Evolutionary conservation across 2,329 filamentous ascomycete species (phyloP), one percentile per base, ranked within the genome.

Genomic region (Colletotrichum sp.): DNA sequence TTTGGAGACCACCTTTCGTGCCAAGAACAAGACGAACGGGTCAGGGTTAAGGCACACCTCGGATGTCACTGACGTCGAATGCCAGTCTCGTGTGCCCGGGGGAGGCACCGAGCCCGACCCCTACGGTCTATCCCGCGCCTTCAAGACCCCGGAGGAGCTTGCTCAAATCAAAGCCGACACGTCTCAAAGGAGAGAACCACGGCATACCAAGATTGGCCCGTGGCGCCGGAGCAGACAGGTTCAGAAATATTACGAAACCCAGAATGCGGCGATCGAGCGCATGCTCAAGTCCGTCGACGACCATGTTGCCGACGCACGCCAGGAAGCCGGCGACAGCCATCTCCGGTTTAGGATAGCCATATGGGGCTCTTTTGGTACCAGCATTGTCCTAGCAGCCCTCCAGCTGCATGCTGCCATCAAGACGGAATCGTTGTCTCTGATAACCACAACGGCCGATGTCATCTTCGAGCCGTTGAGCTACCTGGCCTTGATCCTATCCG

Each of bases 401-500:
- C 97, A 99, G 85, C 87, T 98, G 55, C 99, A 98, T 83, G 96
- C 94, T 63, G 97, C 97, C 76, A 91, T 95, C 63, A 92, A 94
- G 1, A 98, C 96, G 0, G 93, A 94, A 60, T 98, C 96, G 18
- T 90, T 99, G 48, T 98, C 96, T 5, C 92, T 99, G 67, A 98
- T 99, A 87, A 98, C 97, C n/a, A 99, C 96, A 77, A 98, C 98
- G 94, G 96, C 96, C n/a, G 96, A 99, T 85, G 93, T 96, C 72
- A 90, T 99, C 78, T 98, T 99, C 86, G 96, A 99, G 82, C 96
- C 96, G 10, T 83, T 97, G 81, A 96, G 94, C 82, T 98, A 98
- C 82, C 28, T 98, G 71, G 96, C 94, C 1, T 90, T 99, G 21
- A 95, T 98, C 73, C 85, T 98, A 43, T 95, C 94, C 77, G 94